phyloP scores from a whole-genome alignment of 148 eudicot genomes.

The Amaranthus palmeri region DNA sequence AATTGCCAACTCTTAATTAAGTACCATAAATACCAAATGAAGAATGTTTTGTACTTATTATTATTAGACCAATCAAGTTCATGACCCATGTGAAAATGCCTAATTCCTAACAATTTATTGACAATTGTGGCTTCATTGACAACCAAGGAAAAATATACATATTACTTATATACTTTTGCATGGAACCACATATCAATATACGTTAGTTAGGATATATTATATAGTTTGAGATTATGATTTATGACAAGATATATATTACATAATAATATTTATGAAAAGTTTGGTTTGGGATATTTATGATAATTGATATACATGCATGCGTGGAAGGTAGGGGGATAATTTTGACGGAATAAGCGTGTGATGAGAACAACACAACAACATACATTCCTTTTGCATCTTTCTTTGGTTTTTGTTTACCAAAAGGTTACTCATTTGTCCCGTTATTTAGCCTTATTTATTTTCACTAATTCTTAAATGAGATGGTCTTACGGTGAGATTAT shows the following conservation, averaged over 20 bases:
- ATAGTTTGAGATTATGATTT: too few relatives aligned
- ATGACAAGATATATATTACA: background rate
- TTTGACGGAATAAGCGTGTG: constrained; percentile 18
- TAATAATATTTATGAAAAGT: background rate
- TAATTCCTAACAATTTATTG: background rate
- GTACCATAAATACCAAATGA: too few relatives aligned
- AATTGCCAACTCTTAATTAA: too few relatives aligned
- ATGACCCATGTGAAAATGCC: background rate
- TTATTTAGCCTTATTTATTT: too few relatives aligned
- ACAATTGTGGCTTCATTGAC: background rate
- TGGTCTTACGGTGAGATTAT: too few relatives aligned
- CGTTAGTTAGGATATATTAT: background rate
- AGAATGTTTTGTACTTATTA: too few relatives aligned
- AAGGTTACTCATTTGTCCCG: too few relatives aligned
- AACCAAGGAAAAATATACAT: background rate
- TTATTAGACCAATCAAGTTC: too few relatives aligned
- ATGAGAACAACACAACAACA: constrained; percentile 21
- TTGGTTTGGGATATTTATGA: constrained; percentile 17
- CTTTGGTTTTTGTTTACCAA: background rate
- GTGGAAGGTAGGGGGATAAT: constrained; percentile 19
- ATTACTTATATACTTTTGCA: background rate
- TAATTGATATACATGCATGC: background rate
- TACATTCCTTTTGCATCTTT: constrained; percentile 23
- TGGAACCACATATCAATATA: background rate
- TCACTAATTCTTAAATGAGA: constrained; percentile 3